Percentiles rank a stretch among this genome's conserved stretches.
phyloP scores from a whole-genome alignment of 1,284 basidiomycete genomes.

The Fomes fomentarius region DNA sequence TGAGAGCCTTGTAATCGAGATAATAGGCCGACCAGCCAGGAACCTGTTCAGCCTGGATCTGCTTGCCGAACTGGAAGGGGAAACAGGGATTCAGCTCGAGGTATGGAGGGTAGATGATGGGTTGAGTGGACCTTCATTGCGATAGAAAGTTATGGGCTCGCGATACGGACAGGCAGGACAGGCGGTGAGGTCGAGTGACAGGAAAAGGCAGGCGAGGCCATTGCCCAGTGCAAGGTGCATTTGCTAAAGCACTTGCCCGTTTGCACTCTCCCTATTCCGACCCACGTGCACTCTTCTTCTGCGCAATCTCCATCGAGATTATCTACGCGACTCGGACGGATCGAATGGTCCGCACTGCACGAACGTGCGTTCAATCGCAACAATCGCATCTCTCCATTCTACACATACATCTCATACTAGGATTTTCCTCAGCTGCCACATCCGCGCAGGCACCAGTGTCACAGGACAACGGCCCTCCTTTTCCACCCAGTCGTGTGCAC shows the following conservation, averaged over 20 bases:
- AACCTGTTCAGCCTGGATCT: conserved; percentile 95
- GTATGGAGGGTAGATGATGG: conserved; percentile 4
- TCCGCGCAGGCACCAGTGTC: conserved; percentile 73
- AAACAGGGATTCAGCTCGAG: conserved; percentile 18
- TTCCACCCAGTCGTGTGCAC: conserved; percentile 85
- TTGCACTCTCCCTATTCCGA: conserved; percentile 3
- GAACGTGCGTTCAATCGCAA: conserved; percentile 33
- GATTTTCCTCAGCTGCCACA: conserved; percentile 89
- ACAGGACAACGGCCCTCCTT: conserved; percentile 85
- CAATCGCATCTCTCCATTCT: conserved; percentile 9
- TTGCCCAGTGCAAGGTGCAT: conserved; percentile 6
- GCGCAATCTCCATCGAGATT: conserved; percentile 18
- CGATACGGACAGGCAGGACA: not conserved
- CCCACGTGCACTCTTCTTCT: conserved; percentile 19
- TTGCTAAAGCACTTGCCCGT: not conserved
- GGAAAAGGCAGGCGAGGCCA: conserved; percentile 9
- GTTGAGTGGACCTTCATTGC: conserved; percentile 39
- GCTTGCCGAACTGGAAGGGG: conserved; percentile 89
- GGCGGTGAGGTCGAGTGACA: conserved; percentile 7
- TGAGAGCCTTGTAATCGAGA: conserved; percentile 98
- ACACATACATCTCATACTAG: conserved; percentile 58
- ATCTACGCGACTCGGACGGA: conserved; percentile 19
- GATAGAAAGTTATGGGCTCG: conserved; percentile 6
- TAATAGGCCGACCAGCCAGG: conserved; percentile 98
- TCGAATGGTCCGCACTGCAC: conserved; percentile 14